Evolutionary conservation across 768 basidiomycete species (phyloP), one percentile per base, ranked within the genome.

Genomic region (Xerocomus brunneocitrinus): DNA sequence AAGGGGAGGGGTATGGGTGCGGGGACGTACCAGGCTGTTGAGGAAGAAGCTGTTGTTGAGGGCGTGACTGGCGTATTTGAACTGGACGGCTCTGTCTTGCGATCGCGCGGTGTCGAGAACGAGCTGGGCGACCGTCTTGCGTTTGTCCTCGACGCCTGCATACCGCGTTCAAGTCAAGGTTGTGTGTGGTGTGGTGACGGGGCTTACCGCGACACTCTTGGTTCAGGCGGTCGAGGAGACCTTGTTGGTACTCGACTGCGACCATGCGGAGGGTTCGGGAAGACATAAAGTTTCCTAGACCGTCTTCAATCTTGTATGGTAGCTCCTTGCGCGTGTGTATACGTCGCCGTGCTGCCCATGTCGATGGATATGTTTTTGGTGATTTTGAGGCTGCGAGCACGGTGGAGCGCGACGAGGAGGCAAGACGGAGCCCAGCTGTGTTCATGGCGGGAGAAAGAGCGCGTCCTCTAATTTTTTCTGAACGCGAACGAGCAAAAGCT

Each of bases 1-100:
- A 42, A 16, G 3, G 14, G 3, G 24, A 16, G 5, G 14, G 35
- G 48, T 47, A 25, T 22, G 25, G 38, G 13, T 10, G 8, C 41
- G 25, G 41, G 9, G 28, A 78, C 92, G 48, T 67, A 98, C 95
- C 36, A 99, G 77, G 53, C 77, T 78, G 59, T 90, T 80, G 28
- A 99, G 79, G 78, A 98, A 98, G 79, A 91, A 98, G 61, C 85
- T 84, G 70, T 97, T 98, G 74, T 98, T 99, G 56, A 98, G 74
- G 5, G 95, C 91, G 44, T 91, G 80, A 58, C 88, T 88, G 4
- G 95, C 93, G 64, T 95, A 93, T 71, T 90, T 95, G 71, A 94
- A 98, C 25, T 83, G 81, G 49, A 95, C 71, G 1, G 83, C 78
- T 49, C 82, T 72, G 24, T 79, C 73, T 40, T 79, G 80, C 30